Conservation (phyloP, 1,284 basidiomycete genomes). For the Vanrija sp. region DNA sequence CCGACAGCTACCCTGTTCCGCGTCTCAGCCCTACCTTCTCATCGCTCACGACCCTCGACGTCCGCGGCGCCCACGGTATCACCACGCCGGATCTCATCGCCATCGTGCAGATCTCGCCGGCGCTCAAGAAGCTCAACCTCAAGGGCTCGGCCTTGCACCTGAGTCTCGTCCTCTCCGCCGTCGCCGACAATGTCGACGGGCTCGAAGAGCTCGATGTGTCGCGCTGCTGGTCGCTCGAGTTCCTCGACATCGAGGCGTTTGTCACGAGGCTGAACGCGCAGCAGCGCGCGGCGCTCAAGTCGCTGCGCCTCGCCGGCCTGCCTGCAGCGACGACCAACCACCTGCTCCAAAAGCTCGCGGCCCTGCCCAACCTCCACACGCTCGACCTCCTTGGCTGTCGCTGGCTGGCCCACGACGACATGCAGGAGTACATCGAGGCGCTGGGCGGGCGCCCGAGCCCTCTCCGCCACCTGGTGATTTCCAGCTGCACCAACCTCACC, state of each 20-base stretch:
- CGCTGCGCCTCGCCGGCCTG: constrained; percentile 63
- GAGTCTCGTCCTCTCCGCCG: background rate
- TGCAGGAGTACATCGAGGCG: constrained; percentile 51
- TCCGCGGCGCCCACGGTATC: constrained; percentile 68
- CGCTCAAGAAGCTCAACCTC: constrained; percentile 60
- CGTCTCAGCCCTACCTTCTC: constrained; percentile 10
- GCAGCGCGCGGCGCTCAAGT: constrained; percentile 14
- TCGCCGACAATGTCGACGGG: constrained; percentile 55
- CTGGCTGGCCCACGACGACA: constrained; percentile 9
- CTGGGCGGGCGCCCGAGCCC: constrained; percentile 37
- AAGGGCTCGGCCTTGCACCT: constrained; percentile 55
- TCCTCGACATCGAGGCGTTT: constrained; percentile 54
- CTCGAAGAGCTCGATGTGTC: constrained; percentile 67
- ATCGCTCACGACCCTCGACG: constrained; percentile 55
- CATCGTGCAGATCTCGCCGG: constrained; percentile 65
- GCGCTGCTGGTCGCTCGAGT: constrained; percentile 66
- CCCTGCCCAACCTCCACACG: constrained; percentile 68
- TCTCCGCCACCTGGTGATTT: constrained; percentile 73
- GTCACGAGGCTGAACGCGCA: constrained; percentile 36
- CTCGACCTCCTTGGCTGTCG: constrained; percentile 70
- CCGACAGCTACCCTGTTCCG: constrained; percentile 1
- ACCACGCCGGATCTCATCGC: constrained; percentile 63
- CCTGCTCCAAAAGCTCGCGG: constrained; percentile 60
- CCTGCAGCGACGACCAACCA: constrained; percentile 39
- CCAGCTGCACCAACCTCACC: constrained; percentile 68